These are phyloP conservation scores for Arthrobotrys iridis DNA, from an alignment of 2,329 filamentous ascomycete genomes.

Conservation along the genomic window DNA sequence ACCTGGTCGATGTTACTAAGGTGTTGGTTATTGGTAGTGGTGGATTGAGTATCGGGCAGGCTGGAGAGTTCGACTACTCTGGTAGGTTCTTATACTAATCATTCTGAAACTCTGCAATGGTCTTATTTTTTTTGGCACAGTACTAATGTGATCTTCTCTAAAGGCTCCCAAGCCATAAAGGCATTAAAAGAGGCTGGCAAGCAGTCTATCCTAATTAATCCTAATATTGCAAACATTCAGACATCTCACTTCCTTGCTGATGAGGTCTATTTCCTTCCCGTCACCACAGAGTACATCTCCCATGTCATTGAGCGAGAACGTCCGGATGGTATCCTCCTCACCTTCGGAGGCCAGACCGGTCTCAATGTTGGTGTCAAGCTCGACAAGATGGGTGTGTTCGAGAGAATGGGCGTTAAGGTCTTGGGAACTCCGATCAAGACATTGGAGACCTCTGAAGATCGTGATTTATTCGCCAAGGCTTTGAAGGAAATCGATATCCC, in stretches of 20 bases:
- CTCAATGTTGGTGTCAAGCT: conserved; percentile 97
- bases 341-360: conserved; percentile 96
- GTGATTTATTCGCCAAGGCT: conserved; percentile 94
- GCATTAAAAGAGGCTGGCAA: conserved; percentile 95
- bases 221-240: conserved; percentile 98
- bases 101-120: not conserved
- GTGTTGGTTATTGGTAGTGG: conserved; percentile 95
- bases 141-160: conserved; percentile 54
- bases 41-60: conserved; percentile 95
- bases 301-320: conserved; percentile 97
- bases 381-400: conserved; percentile 94
- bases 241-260: conserved; percentile 95
- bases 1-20: conserved; percentile 92
- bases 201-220: conserved; percentile 91
- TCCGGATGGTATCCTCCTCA: conserved; percentile 96
- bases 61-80: conserved; percentile 98
- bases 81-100: conserved; percentile 68
- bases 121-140: not conserved
- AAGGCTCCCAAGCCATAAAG: conserved; percentile 94
- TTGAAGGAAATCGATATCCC: conserved; percentile 97
- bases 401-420: conserved; percentile 94
- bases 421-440: conserved; percentile 95
- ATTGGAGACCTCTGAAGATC: conserved; percentile 91
- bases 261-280: conserved; percentile 97
- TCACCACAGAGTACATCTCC: conserved; percentile 96